A percentile compares a stretch with the other conserved stretches of the same genome.
Evolutionary conservation across 768 basidiomycete genomes (phyloP).

Genomic region (Auriscalpium microsporum): DNA sequence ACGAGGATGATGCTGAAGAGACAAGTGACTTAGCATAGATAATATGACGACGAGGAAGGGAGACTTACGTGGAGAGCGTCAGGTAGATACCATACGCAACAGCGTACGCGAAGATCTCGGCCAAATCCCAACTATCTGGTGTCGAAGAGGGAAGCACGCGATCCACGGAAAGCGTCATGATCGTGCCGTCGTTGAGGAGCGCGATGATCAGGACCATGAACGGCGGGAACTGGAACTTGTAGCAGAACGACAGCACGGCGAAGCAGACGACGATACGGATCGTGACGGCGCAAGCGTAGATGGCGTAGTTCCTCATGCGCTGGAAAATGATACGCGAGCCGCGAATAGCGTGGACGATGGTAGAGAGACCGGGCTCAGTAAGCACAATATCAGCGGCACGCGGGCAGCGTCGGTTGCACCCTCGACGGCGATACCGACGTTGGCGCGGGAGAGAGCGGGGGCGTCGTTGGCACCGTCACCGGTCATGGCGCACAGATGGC

Average conservation of each 20-base stretch:
- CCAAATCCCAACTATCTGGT: constrained; percentile 93
- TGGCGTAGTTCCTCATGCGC: constrained; percentile 98
- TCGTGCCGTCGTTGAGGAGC: constrained; percentile 94
- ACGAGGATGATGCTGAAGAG: constrained; percentile 60
- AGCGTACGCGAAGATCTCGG: constrained; percentile 94
- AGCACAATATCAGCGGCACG: constrained; percentile 96
- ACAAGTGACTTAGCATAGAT: constrained; percentile 5
- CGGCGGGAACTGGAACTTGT: constrained; percentile 98
- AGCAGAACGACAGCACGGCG: constrained; percentile 89
- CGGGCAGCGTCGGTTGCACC: constrained; percentile 98
- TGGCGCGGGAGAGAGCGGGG: constrained; percentile 94
- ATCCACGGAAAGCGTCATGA: constrained; percentile 97
- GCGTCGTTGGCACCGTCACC: constrained; percentile 99
- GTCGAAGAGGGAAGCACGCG: constrained; percentile 89
- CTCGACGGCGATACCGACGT: constrained; percentile 99
- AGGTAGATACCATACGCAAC: constrained; percentile 94
- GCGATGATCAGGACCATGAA: constrained; percentile 99
- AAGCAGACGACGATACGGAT: constrained; percentile 99
- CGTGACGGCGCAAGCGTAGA: constrained; percentile 91
- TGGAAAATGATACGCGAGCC: constrained; percentile 99
- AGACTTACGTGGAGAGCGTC: constrained; percentile 77
- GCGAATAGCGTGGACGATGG: constrained; percentile 97
- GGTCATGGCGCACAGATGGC: constrained; percentile 97
- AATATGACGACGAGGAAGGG: constrained; percentile 5
- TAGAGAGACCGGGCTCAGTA: constrained; percentile 97